Conservation (phyloP, 148 eudicot genomes). For the Rhododendron molle region DNA sequence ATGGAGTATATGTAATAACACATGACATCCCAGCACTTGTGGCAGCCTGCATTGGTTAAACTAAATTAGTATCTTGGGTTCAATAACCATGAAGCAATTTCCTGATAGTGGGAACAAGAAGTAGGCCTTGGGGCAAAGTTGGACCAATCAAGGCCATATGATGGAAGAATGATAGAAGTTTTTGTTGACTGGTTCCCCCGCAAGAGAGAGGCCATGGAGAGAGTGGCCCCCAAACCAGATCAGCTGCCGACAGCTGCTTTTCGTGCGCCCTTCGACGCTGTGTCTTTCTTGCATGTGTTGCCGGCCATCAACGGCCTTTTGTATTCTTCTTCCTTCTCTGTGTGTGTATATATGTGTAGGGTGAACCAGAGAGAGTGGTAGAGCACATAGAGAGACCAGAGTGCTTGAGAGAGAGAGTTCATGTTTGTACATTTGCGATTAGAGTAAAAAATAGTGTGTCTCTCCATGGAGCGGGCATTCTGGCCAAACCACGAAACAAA, state of each 20-base stretch:
- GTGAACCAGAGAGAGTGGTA: background rate
- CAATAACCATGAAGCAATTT: background rate
- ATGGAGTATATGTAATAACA: slow-evolving; percentile 73
- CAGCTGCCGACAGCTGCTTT: background rate
- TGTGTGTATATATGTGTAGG: background rate
- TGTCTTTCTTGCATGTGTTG: background rate
- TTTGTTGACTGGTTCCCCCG: background rate
- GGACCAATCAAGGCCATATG: background rate
- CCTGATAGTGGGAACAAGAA: background rate
- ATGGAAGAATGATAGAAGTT: background rate
- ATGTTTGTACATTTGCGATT: background rate
- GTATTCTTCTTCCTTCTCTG: background rate
- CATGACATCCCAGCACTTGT: slow-evolving; percentile 93
- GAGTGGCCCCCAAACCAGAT: background rate
- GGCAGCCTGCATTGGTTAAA: slow-evolving; percentile 63
- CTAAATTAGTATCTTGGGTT: background rate
- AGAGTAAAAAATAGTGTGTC: background rate
- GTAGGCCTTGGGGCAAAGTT: background rate
- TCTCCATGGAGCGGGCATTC: background rate
- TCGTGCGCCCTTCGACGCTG: too few species aligned
- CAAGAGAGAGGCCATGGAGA: background rate
- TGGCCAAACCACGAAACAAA: background rate
- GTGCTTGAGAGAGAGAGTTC: background rate
- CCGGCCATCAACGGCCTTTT: background rate
- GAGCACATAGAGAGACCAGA: background rate